These are phyloP conservation scores for Colletotrichum sp. DNA, from an alignment of 2,329 filamentous ascomycete genomes.

Conservation along the genomic window DNA sequence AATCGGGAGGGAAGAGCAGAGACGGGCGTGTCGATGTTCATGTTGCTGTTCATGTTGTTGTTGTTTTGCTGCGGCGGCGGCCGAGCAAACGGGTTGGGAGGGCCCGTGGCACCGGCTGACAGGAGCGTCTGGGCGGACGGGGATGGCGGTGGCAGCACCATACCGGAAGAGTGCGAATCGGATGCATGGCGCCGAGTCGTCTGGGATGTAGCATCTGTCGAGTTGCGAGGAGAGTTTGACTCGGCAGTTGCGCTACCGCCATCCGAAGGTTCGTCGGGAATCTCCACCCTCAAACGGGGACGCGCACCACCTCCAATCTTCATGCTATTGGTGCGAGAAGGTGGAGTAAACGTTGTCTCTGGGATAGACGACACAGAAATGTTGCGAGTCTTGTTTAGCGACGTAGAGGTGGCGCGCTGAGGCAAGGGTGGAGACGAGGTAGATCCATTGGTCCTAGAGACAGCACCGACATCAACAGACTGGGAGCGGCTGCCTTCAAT, in stretches of 20 bases:
- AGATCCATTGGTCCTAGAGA: conserved; percentile 52
- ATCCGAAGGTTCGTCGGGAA: conserved; percentile 89
- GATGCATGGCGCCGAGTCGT: conserved; percentile 49
- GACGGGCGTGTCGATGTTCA: conserved; percentile 73
- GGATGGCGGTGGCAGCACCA: conserved; percentile 91
- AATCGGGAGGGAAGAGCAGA: conserved; percentile 93
- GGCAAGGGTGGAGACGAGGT: conserved; percentile 62
- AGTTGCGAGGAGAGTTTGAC: conserved; percentile 68
- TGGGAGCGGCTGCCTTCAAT: conserved; percentile 55
- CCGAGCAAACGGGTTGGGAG: conserved; percentile 93
- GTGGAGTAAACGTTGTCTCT: conserved; percentile 70
- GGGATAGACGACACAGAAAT: conserved; percentile 66
- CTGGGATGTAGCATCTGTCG: conserved; percentile 63
- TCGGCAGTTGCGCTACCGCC: conserved; percentile 75
- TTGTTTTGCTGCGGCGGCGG: conserved; percentile 78
- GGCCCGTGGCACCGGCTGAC: conserved; percentile 89
- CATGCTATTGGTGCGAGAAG: conserved; percentile 79
- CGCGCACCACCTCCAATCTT: conserved; percentile 71
- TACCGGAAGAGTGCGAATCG: conserved; percentile 63
- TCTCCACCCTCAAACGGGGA: conserved; percentile 90
- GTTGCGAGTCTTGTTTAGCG: conserved; percentile 52
- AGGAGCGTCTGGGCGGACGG: conserved; percentile 85
- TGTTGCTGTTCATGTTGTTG: conserved; percentile 51
- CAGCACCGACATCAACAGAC: conserved; percentile 67
- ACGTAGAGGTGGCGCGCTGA: conserved; percentile 54